Conservation (phyloP, 176 grass and related monocot species). For the Carex parvula region DNA sequence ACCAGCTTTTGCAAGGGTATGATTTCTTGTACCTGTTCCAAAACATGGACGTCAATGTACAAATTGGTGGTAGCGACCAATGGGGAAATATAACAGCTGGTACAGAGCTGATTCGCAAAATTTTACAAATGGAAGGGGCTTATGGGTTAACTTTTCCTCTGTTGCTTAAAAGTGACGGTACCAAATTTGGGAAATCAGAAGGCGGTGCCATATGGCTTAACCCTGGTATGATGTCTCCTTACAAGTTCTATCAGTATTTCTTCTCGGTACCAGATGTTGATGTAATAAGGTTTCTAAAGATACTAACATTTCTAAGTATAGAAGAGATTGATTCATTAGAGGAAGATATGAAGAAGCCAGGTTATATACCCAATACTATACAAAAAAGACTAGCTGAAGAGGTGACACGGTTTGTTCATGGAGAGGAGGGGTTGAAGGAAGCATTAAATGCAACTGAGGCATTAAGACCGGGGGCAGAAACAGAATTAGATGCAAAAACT, state of each 20-base stretch:
- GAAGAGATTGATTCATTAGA: conserved; percentile 79
- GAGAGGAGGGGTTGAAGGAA: conserved; percentile 67
- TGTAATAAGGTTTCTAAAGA: conserved; percentile 72
- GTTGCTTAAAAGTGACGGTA: conserved; percentile 79
- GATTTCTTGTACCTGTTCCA: conserved; percentile 85
- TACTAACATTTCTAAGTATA: conserved; percentile 69
- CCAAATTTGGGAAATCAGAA: conserved; percentile 89
- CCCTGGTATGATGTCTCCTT: conserved; percentile 62
- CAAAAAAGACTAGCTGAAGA: conserved; percentile 89
- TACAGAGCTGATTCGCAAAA: conserved; percentile 81
- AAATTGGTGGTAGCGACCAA: conserved; percentile 93
- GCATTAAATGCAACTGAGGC: conserved; percentile 83
- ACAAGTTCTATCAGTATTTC: conserved; percentile 93
- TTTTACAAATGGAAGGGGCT: conserved; percentile 87
- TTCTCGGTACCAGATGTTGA: conserved; percentile 72
- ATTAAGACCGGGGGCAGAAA: conserved; percentile 66
- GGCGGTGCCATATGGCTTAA: conserved; percentile 87
- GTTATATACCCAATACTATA: conserved; percentile 66
- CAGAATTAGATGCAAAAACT: conserved; percentile 56
- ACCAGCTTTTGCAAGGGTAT: conserved; percentile 94
- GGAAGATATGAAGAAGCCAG: conserved; percentile 64
- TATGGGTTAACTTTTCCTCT: conserved; percentile 82
- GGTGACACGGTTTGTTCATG: conserved; percentile 87
- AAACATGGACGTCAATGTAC: conserved; percentile 86
- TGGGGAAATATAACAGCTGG: conserved; percentile 90